A percentile compares a stretch with the other conserved stretches of the same genome.
Conservation (phyloP, 306 rosid genomes). For the Lablab purpureus region DNA sequence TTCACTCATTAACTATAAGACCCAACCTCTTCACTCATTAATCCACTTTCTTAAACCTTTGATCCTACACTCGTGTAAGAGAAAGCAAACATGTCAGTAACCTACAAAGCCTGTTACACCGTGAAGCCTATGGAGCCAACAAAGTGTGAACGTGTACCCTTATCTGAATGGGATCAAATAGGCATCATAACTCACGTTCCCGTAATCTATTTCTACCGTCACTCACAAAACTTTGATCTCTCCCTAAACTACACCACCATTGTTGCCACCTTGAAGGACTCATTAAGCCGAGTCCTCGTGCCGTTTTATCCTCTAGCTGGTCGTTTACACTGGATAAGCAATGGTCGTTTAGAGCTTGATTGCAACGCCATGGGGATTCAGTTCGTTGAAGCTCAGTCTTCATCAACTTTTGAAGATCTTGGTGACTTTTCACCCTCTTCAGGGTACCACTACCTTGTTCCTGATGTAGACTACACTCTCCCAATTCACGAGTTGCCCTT, state of each 20-base stretch:
- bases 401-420: slow-evolving; percentile 41
- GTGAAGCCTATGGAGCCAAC: slow-evolving; percentile 58
- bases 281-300: slow-evolving; percentile 57
- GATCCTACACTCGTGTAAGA: neutral
- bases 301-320: slow-evolving; percentile 75
- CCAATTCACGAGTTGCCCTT: slow-evolving; percentile 64
- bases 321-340: slow-evolving; percentile 57
- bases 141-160: slow-evolving; percentile 42
- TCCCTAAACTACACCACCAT: slow-evolving; percentile 15
- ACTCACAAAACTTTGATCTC: slow-evolving; percentile 32
- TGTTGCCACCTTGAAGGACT: slow-evolving; percentile 50
- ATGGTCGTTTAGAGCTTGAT: slow-evolving; percentile 61
- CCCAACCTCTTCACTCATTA: neutral
- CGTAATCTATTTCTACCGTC: slow-evolving; percentile 59
- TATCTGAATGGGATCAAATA: slow-evolving; percentile 69
- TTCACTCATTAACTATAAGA: neutral
- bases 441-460: slow-evolving; percentile 43
- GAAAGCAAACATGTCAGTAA: slow-evolving; percentile 50
- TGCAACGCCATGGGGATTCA: slow-evolving; percentile 64
- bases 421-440: slow-evolving; percentile 56
- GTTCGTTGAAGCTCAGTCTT: slow-evolving; percentile 59
- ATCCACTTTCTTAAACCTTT: neutral
- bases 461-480: slow-evolving; percentile 49
- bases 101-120: slow-evolving; percentile 32
- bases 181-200: slow-evolving; percentile 61